Evolutionary conservation across 2,329 filamentous ascomycete species (phyloP), one percentile per base, ranked within the genome.

Genomic region (Epichloe uncinata): DNA sequence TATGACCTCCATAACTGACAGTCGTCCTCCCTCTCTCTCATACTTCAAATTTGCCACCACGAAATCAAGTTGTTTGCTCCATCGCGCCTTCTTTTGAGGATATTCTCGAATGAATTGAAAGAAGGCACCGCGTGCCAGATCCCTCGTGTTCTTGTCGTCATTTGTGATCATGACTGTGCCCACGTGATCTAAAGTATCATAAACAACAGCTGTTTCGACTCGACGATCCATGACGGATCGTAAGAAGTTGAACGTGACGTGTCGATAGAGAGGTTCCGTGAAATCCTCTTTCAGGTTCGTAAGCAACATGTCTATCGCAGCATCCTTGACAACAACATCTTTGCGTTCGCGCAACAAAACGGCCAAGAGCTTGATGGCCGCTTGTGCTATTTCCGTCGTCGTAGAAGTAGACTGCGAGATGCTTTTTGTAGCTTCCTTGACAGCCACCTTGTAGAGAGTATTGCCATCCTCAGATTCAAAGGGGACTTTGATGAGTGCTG

Each of bases 141-240:
- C 88, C 48, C 93, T 80, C 2, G 91, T 91, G 55, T 85, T 82
- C 57, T 85, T 85, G 57, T 94, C 90, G 54, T 95, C 87, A 62
- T 97, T 97, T 42, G 86, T 95, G 50, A 98, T 85, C 90, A 97
- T 97, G 64, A 96, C 85, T 3, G 79, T 83, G 44, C 88, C 87
- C 33, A 95, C 84, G 59, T 89, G 83, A 63, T 98, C 93, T 55
- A 96, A 78, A 8, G 85, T 84, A 61, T 97, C 91, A 62, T 98
- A 98, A 33, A 98, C 82, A 41, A 85, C 78, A 0, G 90, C 84
- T 7, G 94, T 89, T 59, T 95, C 78, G 42, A 97, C 75, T 62
- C 85, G 91, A 16, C 90, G 81, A 48, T 87, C 84, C 61, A 98
- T 78, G 26, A 97, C 82, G 1, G 88, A 85, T 41, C 90, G 84